Conservation (phyloP, 345 rosid genomes). For the Salix udensis region DNA sequence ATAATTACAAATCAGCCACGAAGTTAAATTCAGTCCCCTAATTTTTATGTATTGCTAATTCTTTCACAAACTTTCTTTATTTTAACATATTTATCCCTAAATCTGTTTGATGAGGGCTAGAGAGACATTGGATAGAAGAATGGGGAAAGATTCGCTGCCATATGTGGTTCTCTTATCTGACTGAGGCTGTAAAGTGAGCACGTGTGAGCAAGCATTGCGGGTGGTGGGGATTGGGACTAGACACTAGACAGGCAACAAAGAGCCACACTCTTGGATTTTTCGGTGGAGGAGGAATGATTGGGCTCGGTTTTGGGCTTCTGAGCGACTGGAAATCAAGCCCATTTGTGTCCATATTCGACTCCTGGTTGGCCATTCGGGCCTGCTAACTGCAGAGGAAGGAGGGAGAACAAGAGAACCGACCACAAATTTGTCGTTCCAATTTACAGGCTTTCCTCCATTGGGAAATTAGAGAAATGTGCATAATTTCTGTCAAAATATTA, state of each 20-base stretch:
- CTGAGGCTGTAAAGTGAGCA: not conserved
- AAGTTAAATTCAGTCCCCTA: not conserved
- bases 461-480: too few species aligned
- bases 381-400: too few species aligned
- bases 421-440: too few species aligned
- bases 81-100: not conserved
- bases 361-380: not conserved
- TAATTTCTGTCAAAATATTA: too few species aligned
- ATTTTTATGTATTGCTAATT: not conserved
- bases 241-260: not conserved
- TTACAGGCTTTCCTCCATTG: too few species aligned
- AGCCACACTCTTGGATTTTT: not conserved
- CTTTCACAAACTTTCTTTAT: not conserved
- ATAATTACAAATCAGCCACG: not conserved
- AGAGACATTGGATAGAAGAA: not conserved
- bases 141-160: slow-evolving; percentile 1
- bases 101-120: not conserved
- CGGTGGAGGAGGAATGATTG: not conserved
- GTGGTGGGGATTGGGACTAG: not conserved
- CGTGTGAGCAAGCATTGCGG: not conserved
- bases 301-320: not conserved
- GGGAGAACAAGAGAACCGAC: too few species aligned
- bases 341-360: not conserved
- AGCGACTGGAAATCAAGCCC: not conserved
- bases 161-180: not conserved